Conservation (phyloP, 2,329 filamentous ascomycete species). For the Cercospora sp. region DNA sequence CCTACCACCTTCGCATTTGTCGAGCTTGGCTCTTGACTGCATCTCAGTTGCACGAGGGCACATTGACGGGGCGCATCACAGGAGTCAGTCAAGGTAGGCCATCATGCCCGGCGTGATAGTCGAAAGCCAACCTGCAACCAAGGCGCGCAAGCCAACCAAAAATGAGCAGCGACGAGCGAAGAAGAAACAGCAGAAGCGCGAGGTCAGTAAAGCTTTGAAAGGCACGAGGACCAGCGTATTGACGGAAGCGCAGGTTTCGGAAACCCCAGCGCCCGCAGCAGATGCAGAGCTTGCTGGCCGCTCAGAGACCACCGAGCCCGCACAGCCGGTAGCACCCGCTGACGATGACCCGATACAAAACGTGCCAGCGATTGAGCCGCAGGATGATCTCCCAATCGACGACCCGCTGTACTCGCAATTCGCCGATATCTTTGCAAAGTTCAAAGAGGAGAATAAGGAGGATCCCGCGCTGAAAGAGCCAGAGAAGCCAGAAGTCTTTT, state of each 20-base stretch:
- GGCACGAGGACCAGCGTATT: not conserved
- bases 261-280: slow-evolving; percentile 17
- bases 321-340: slow-evolving; percentile 31
- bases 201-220: slow-evolving; percentile 31
- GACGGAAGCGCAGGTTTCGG: slow-evolving; percentile 5
- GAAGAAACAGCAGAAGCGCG: slow-evolving; percentile 87
- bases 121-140: slow-evolving; percentile 32
- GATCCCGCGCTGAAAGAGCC: slow-evolving; percentile 60
- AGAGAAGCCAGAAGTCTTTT: slow-evolving; percentile 83
- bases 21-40: not conserved
- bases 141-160: slow-evolving; percentile 73
- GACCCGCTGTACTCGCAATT: slow-evolving; percentile 82
- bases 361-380: slow-evolving; percentile 27
- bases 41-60: not conserved
- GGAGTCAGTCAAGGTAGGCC: slow-evolving; percentile 27
- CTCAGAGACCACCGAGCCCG: slow-evolving; percentile 32
- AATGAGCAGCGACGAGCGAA: slow-evolving; percentile 90
- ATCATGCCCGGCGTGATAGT: slow-evolving; percentile 40
- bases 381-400: slow-evolving; percentile 32
- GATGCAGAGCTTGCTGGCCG: slow-evolving; percentile 38
- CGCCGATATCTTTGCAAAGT: slow-evolving; percentile 78
- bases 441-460: slow-evolving; percentile 58
- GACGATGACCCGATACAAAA: slow-evolving; percentile 33
- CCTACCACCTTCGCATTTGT: not conserved
- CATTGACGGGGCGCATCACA: slow-evolving; percentile 4